Evolutionary conservation across 495 filamentous ascomycete genomes (phyloP), one percentile per base, ranked within the genome.

Genomic region (Podospora anserina): DNA sequence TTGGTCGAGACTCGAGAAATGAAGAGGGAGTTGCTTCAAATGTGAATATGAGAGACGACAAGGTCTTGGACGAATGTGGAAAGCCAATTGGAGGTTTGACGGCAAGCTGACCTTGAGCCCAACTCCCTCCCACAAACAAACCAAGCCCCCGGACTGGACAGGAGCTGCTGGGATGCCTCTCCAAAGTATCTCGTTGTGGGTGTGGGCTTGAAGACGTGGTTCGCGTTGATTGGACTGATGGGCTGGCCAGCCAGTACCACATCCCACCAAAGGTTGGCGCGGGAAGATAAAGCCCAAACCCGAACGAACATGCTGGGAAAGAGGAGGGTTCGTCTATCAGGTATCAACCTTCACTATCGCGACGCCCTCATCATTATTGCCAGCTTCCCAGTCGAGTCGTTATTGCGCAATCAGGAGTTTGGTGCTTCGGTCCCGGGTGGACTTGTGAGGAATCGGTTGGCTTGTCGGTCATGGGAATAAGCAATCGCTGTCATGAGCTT

Each of bases 191-290:
- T 59, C 61, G 56, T 68, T 74, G 71, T 74, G 76, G 69, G 70
- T 78, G 77, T 77, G 73, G 77, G 76, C 73, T 74, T 66, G 73
- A 71, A 77, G 76, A 79, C 76, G 77, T 79, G 77, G 77, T 79
- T 60, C 58, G 66, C 67, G 72, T 32, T 79, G 77, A 79, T 79
- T 79, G 77, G 77, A 34, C 58, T 71, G 72, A 75, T 73, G 65
- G 61, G 39, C 67, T 56, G 60, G 63, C 70, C 63, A 61, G 70
- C 70, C 72, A 65, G 77, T 77, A 70, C 76, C 77, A 77, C 76
- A 77, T 68, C 71, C 74, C 64, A 66, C 72, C 62, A 65, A 64
- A 72, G 69, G 59, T 70, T 75, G 72, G 76, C 75, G 74, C 76
- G 75, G 74, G 69, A 77, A 75, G 72, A 75, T 73, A 74, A 76